Base-by-base conservation (phyloP, 2,329 filamentous ascomycete genomes). In the Colletotrichum gloeosporioides region DNA sequence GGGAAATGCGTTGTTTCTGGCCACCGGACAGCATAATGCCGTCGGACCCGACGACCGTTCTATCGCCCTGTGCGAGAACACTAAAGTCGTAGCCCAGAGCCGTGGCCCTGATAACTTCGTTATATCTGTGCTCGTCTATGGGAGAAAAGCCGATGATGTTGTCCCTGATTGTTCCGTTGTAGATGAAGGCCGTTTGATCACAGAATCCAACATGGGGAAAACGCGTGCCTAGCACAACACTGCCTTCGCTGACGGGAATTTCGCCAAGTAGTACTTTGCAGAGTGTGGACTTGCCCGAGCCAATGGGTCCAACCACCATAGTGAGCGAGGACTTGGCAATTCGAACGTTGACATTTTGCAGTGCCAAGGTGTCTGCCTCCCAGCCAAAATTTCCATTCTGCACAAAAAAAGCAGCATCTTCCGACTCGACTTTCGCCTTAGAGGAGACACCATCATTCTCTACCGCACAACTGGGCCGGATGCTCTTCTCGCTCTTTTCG, bases 241-340 rank as follows among this genome's bases (percentile, higher is more conserved):
- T 72, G 0, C 81, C 81, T 2, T 77, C 79, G n/a, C 69, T 77
- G 1, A 78, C 77, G 0, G 82, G 79, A 0, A 82, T 59, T 36
- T 83, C 82, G 1, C 82, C 82, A 0, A 83, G 77, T 0, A 89
- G 78, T 1, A 82, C 84, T 44, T 85, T 86, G 80, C 83, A 85
- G 0, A 87, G 78, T 0, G 86, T 84, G 0, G 85, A 85, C 72
- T 88, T 88, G 0, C 86, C 86, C 1, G 83, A 84, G 1, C 81
- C 86, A 8, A 87, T 80, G 0, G 86, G 86, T 0, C 86, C 86
- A 12, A 86, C 81, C 2, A 88, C 78, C 12, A 87, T 81, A 4
- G 84, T 87, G 2, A 87, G 80, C 7, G 80, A 75, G 5, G 78
- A 78, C 0, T 79, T 69, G 5, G 83, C 81, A 4, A 88, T 79